phyloP scores from a whole-genome alignment of 306 rosid genomes.

The Medicago arabica region DNA sequence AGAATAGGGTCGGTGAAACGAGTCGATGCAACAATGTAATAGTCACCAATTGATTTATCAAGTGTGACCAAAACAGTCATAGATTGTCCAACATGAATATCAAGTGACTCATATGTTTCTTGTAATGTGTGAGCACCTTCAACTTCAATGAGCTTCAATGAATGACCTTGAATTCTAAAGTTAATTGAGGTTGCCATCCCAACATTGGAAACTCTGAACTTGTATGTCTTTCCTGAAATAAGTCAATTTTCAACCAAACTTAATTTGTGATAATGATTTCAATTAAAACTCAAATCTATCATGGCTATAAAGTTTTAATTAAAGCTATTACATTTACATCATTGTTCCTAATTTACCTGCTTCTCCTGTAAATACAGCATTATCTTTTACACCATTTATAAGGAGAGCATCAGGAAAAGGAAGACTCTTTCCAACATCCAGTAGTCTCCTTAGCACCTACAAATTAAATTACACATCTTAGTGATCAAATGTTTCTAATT shows the following conservation, averaged over 20 bases:
- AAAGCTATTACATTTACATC: too few relatives aligned
- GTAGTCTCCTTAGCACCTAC: constrained; percentile 55
- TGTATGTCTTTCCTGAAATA: constrained; percentile 75
- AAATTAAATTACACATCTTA: background rate
- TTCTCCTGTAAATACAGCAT: constrained; percentile 52
- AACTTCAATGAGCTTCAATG: constrained; percentile 72
- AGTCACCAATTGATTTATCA: constrained; percentile 40
- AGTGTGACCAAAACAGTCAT: constrained; percentile 64
- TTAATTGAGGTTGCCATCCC: constrained; percentile 69
- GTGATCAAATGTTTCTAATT: background rate
- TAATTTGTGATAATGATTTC: background rate
- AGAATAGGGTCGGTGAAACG: constrained; percentile 64
- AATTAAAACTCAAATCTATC: constrained; percentile 13
- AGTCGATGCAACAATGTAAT: constrained; percentile 63
- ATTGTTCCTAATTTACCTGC: constrained; percentile 47
- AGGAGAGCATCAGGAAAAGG: constrained; percentile 77
- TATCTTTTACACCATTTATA: constrained; percentile 59
- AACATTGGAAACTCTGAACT: constrained; percentile 77
- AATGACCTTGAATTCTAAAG: constrained; percentile 73
- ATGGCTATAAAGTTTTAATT: too few relatives aligned
- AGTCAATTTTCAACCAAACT: background rate
- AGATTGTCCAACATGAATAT: constrained; percentile 82
- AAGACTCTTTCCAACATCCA: constrained; percentile 64
- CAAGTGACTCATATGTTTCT: constrained; percentile 66
- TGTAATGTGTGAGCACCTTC: constrained; percentile 87